A percentile compares a stretch with the other conserved stretches of the same genome.
Conservation (phyloP, 352 stramenopile genomes). For the Phytophthora sansomeana region DNA sequence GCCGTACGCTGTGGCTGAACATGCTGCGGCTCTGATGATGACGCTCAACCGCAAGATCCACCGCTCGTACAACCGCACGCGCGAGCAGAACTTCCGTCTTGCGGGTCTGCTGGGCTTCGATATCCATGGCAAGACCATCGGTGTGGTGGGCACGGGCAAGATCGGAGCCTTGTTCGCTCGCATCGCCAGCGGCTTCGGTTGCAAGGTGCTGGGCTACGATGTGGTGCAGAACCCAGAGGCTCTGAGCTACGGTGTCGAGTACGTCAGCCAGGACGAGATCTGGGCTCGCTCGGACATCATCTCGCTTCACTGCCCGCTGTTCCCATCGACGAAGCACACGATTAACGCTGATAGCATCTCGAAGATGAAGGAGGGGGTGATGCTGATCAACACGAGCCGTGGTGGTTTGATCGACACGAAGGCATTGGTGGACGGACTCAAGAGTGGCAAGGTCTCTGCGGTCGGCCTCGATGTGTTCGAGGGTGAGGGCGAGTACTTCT, state of each 20-base stretch:
- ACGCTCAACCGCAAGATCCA: slow-evolving; percentile 83
- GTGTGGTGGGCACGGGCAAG: slow-evolving; percentile 63
- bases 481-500: slow-evolving; percentile 50
- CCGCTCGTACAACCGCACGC: slow-evolving; percentile 75
- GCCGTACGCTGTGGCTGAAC: slow-evolving; percentile 80
- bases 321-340: too few species aligned
- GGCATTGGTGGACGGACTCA: slow-evolving; percentile 81
- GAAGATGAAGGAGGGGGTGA: slow-evolving; percentile 90
- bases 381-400: slow-evolving; percentile 93
- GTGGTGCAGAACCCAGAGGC: slow-evolving; percentile 60
- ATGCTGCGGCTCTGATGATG: slow-evolving; percentile 79
- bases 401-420: slow-evolving; percentile 89
- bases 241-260: slow-evolving; percentile 39
- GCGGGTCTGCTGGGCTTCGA: slow-evolving; percentile 64
- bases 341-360: slow-evolving; percentile 74
- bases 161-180: slow-evolving; percentile 55
- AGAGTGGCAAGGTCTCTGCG: slow-evolving; percentile 77
- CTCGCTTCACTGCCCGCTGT: too few species aligned
- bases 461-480: slow-evolving; percentile 92
- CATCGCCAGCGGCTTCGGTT: slow-evolving; percentile 47
- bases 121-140: slow-evolving; percentile 76
- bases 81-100: slow-evolving; percentile 82
- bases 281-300: slow-evolving; percentile 65
- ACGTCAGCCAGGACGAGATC: slow-evolving; percentile 69
- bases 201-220: slow-evolving; percentile 76